A percentile compares a stretch with the other conserved stretches of the same genome.
phyloP scores from a whole-genome alignment of 1,139 yeast species.

The Saccharomycopsis crataegensis region DNA sequence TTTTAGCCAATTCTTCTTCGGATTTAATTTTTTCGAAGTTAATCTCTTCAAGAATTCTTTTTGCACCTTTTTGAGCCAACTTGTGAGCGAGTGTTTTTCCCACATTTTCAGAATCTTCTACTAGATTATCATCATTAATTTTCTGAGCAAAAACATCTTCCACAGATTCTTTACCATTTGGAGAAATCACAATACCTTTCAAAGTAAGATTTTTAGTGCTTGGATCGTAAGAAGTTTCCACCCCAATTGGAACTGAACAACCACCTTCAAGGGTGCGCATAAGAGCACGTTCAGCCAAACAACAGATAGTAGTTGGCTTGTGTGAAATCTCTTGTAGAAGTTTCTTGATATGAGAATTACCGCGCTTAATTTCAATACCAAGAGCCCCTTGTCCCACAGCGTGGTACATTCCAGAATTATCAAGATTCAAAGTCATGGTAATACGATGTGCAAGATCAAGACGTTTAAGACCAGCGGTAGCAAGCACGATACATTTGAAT shows the following conservation, averaged over 20 bases:
- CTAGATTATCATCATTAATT: slow-evolving; percentile 27
- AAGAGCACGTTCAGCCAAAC: slow-evolving; percentile 85
- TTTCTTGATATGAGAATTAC: slow-evolving; percentile 50
- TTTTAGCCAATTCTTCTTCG: slow-evolving; percentile 23
- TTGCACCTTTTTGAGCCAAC: slow-evolving; percentile 74
- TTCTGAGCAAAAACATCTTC: slow-evolving; percentile 39
- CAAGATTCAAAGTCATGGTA: slow-evolving; percentile 47
- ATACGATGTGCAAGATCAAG: slow-evolving; percentile 67
- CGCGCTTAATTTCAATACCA: slow-evolving; percentile 79
- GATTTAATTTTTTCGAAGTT: slow-evolving; percentile 54
- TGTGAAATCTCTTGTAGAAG: slow-evolving; percentile 63
- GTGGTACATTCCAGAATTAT: slow-evolving; percentile 83
- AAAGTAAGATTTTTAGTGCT: slow-evolving; percentile 36
- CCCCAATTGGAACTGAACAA: slow-evolving; percentile 96
- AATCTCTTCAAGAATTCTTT: slow-evolving; percentile 69
- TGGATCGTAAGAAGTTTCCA: slow-evolving; percentile 50
- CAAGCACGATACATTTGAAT: slow-evolving; percentile 73
- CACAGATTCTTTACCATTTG: slow-evolving; percentile 69
- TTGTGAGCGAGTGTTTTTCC: slow-evolving; percentile 66
- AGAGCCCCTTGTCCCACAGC: slow-evolving; percentile 98
- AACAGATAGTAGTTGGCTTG: slow-evolving; percentile 59
- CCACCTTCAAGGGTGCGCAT: slow-evolving; percentile 94
- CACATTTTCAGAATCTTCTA: slow-evolving; percentile 57
- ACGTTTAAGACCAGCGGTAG: slow-evolving; percentile 85
- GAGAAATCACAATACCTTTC: slow-evolving; percentile 73